phyloP scores from a whole-genome alignment of 495 filamentous ascomycete genomes.

The Recurvomyces mirabilis region DNA sequence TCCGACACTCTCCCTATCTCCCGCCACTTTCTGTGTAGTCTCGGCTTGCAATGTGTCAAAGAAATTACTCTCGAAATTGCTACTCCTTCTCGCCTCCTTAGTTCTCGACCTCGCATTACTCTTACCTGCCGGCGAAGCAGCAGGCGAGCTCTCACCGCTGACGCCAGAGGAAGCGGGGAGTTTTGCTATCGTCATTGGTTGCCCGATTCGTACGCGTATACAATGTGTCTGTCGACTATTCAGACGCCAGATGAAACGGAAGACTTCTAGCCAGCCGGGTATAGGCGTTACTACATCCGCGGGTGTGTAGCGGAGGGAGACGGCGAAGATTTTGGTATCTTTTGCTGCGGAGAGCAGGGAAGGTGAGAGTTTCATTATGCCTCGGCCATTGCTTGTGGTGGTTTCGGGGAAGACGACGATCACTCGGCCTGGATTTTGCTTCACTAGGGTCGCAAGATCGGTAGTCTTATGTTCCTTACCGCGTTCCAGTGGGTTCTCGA shows the following conservation, averaged over 20 bases:
- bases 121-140: background rate
- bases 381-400: conserved; percentile 86
- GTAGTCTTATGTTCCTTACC: conserved; percentile 34
- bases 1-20: too few relatives aligned
- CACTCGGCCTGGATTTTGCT: conserved; percentile 56
- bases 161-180: conserved; percentile 1
- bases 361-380: conserved; percentile 72
- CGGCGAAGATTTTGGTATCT: conserved; percentile 67
- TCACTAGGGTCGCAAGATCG: conserved; percentile 48
- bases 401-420: conserved; percentile 85
- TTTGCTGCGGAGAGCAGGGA: conserved; percentile 54
- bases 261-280: conserved; percentile 47
- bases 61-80: conserved; percentile 37
- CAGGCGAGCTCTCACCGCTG: background rate
- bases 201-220: conserved; percentile 76
- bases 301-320: conserved; percentile 78
- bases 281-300: conserved; percentile 85
- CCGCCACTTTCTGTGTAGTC: conserved; percentile 21
- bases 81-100: background rate
- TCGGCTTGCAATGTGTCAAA: conserved; percentile 35
- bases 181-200: conserved; percentile 1
- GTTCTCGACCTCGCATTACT: conserved; percentile 21
- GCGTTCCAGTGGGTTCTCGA: conserved; percentile 28
- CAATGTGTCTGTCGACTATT: conserved; percentile 78
- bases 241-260: conserved; percentile 69